Conservation (phyloP, 495 filamentous ascomycete species). For the Aspergillus incahuasiensis region DNA sequence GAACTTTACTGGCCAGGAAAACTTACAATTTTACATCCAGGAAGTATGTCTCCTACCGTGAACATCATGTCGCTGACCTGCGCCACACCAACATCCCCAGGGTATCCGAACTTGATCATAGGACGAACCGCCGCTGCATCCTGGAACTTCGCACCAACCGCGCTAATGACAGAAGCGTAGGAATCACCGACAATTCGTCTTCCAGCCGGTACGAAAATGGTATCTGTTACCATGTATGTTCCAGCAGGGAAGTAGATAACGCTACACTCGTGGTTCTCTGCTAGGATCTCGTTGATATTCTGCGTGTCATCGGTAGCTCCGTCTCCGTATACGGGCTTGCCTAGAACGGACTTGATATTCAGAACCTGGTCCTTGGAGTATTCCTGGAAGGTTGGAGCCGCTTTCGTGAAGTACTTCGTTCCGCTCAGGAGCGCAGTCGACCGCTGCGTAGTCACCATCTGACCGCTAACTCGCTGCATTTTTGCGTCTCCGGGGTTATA, state of each 20-base stretch:
- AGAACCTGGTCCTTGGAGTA: slow-evolving; percentile 31
- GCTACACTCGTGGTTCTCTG: slow-evolving; percentile 38
- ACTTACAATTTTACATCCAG: slow-evolving; percentile 41
- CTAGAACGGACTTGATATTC: slow-evolving; percentile 42
- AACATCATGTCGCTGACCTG: slow-evolving; percentile 53
- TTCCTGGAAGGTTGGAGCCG: slow-evolving; percentile 44
- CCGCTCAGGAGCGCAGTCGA: slow-evolving; percentile 14
- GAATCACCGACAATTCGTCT: slow-evolving; percentile 50
- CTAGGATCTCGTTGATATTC: slow-evolving; percentile 47
- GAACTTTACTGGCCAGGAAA: too few relatives aligned
- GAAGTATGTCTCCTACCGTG: slow-evolving; percentile 44
- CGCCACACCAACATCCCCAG: slow-evolving; percentile 47
- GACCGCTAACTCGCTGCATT: slow-evolving; percentile 11
- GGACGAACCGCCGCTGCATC: slow-evolving; percentile 41
- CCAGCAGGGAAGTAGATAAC: slow-evolving; percentile 56
- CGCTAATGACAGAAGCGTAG: slow-evolving; percentile 41
- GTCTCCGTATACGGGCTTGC: slow-evolving; percentile 29
- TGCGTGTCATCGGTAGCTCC: slow-evolving; percentile 35
- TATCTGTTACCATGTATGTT: slow-evolving; percentile 53
- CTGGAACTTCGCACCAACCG: slow-evolving; percentile 43
- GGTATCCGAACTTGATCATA: slow-evolving; percentile 50
- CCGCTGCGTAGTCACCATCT: slow-evolving; percentile 18
- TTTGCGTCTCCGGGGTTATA: slow-evolving; percentile 14
- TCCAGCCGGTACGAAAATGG: slow-evolving; percentile 47
- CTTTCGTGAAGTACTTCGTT: slow-evolving; percentile 24